phyloP scores from a whole-genome alignment of 345 rosid species.

The Psidium friedrichsthalianum region DNA sequence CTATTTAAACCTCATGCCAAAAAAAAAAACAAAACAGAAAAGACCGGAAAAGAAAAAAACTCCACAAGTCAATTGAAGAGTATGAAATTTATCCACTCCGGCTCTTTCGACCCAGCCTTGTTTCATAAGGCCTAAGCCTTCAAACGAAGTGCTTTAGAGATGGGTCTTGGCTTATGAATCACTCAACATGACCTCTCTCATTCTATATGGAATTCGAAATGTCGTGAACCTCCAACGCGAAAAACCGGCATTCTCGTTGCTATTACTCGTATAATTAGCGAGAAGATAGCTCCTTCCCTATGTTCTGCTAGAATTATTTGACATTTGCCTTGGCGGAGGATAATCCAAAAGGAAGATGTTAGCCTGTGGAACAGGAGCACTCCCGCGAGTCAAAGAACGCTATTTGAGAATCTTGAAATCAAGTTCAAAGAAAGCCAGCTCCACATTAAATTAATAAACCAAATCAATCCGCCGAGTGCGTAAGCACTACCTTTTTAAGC shows the following conservation, averaged over 20 bases:
- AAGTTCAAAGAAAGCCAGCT: neutral
- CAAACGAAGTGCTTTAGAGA: neutral
- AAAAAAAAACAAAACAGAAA: neutral
- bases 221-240: accelerated
- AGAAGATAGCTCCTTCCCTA: neutral
- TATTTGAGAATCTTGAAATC: neutral
- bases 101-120: neutral
- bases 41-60: neutral
- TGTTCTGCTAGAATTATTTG: neutral
- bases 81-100: neutral
- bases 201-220: accelerated
- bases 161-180: neutral
- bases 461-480: neutral
- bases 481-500: neutral
- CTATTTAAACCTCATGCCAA: neutral
- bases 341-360: neutral
- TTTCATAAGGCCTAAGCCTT: no score
- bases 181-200: neutral
- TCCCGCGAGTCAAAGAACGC: neutral
- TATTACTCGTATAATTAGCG: neutral
- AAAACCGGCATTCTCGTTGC: accelerated
- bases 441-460: neutral
- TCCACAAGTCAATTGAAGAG: neutral
- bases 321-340: neutral
- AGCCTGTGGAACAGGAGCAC: neutral